Base-by-base conservation (phyloP, 306 rosid genomes). In the Fragaria vesca region DNA sequence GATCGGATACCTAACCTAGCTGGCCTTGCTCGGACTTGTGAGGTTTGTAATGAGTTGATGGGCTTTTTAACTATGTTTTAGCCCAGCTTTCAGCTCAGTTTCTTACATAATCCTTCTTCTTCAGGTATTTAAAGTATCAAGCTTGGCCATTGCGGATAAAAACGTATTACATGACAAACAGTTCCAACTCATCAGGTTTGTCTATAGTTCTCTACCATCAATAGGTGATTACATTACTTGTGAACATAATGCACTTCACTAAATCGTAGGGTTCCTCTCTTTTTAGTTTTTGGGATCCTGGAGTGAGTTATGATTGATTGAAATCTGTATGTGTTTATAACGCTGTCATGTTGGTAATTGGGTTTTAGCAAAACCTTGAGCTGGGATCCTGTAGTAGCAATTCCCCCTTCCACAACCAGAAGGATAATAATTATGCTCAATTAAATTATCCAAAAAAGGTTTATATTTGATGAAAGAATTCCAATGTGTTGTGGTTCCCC, bases 1-100 rank as follows among this genome's bases (percentile, higher is more conserved):
- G 97, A 95, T 84, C 98, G 98, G 60, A 88, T 95, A 83, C 98
- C 98, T 76, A 95, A 95, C 79, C 93, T 95, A 76, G 97, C 98
- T 18, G 98, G 98, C 51, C 84, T 95, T 87, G 95, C 97, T 55
- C 91, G 98, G 69, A 91, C 98, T 52, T 95, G 98, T 72, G 98
- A 90, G 93, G 98, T 94, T 63, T 73, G 86, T 80, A 58, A 12
- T 42, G 18, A 40, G 54, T 28, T 51, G 40, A 13, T 15, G 15
- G 34, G 8, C 9, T 71, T 10, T 24, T 77, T 76, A 16, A 42
- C 48, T 72, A 38, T 62, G 30, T 66, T 24, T 63, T 60, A 20
- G 21, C 58, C 21, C 4, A 30, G 18, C 43, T 51, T 17, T 28
- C 57, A 16, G 34, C 57, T 69, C 12, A 38, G 2, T 74, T 73